Base-by-base conservation (phyloP, 2,329 filamentous ascomycete species). In the Rugonectria rugulosa region DNA sequence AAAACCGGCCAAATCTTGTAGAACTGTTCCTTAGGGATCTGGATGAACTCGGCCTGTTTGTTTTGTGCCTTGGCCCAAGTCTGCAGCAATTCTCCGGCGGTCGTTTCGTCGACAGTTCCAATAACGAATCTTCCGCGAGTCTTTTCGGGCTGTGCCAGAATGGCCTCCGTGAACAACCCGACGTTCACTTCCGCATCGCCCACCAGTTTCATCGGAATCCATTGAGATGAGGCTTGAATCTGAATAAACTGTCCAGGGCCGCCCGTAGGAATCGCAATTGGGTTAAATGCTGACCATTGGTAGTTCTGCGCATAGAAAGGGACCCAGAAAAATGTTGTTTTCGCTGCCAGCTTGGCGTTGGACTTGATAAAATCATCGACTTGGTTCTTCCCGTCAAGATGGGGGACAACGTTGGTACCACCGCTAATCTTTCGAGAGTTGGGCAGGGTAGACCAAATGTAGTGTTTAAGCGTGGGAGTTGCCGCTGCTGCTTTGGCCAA, bases 361-460 rank as follows among this genome's bases (percentile, higher is more conserved):
- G 66, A 51, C 20, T 71, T 73, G 63, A 79, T 79, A 29, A 71
- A 72, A 15, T 64, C 68, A 55, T 79, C 75, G 11, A 78, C 68
- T 2, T 65, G 63, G 21, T 71, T 71, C 60, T 80, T 80, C 58
- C 67, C 71, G 15, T 75, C 75, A 54, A 77, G 76, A 54, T 80
- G 76, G 1, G 75, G 73, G 0, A 77, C 68, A 3, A 64, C 31
- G 3, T 65, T 53, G 44, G 72, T 70, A 1, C 76, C 75, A 1
- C 57, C 54, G 5, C 70, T 70, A 15, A 73, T 65, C 9, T 54
- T 59, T 23, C 58, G 63, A 5, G 69, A 63, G 29, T 72, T 70
- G 2, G 78, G 77, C 5, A 77, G 67, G 1, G 78, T 80, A 10
- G 73, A 77, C 76, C 77, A 80, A 49, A 80, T 69, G 59, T 73